Evolutionary conservation across 2,329 filamentous ascomycete genomes (phyloP).

Genomic region (Elsinoe fawcettii): DNA sequence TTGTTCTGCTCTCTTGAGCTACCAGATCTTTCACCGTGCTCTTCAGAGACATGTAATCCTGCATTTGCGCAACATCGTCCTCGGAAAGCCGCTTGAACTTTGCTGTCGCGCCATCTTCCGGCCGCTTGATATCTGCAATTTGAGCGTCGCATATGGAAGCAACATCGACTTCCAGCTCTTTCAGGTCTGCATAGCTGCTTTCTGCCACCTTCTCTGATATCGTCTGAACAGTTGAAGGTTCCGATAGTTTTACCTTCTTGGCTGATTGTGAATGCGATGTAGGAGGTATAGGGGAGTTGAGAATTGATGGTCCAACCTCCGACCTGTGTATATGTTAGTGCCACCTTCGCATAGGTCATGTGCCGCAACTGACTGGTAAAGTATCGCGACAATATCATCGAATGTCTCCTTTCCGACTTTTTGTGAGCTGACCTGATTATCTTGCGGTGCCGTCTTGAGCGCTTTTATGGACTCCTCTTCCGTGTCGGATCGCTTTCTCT

Average conservation of each 20-base stretch:
- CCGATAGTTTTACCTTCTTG: slow-evolving; percentile 40
- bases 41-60: slow-evolving; percentile 26
- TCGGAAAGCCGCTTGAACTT: slow-evolving; percentile 26
- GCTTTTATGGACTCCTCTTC: slow-evolving; percentile 21
- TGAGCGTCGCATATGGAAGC: slow-evolving; percentile 34
- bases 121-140: slow-evolving; percentile 28
- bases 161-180: slow-evolving; percentile 38
- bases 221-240: slow-evolving; percentile 26
- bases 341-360: neutral
- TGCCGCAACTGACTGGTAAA: slow-evolving; percentile 32
- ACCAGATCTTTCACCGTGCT: slow-evolving; percentile 25
- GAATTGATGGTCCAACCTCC: slow-evolving; percentile 41
- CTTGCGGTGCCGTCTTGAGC: slow-evolving; percentile 19
- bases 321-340: slow-evolving; percentile 22
- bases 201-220: slow-evolving; percentile 34
- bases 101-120: slow-evolving; percentile 16
- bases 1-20: slow-evolving; percentile 22
- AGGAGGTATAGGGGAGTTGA: slow-evolving; percentile 33
- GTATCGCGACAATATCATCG: slow-evolving; percentile 35
- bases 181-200: slow-evolving; percentile 35
- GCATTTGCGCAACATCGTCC: slow-evolving; percentile 32
- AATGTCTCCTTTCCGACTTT: slow-evolving; percentile 24
- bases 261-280: slow-evolving; percentile 21
- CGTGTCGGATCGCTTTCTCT: slow-evolving; percentile 40
- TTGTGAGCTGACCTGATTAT: neutral